These are phyloP conservation scores for Stropharia rugosoannulata DNA, from an alignment of 768 basidiomycete genomes.

Conservation along the genomic window DNA sequence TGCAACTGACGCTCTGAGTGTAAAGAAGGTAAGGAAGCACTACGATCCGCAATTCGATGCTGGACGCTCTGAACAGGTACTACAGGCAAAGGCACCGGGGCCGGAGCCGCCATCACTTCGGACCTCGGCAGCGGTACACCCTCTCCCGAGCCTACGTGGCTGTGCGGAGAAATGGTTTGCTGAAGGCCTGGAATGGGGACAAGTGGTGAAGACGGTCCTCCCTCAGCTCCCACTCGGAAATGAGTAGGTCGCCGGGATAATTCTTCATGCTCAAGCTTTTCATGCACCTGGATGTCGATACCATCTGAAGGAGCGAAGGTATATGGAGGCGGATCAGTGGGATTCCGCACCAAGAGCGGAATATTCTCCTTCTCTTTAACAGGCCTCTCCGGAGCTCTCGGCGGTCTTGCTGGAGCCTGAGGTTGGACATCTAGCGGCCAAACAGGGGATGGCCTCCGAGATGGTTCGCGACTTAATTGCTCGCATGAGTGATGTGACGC, in stretches of 20 bases:
- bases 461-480: neutral
- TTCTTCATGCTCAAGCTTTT: neutral
- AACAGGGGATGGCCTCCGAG: constrained; percentile 4
- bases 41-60: too few relatives aligned
- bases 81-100: too few relatives aligned
- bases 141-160: too few relatives aligned
- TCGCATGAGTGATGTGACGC: constrained; percentile 3
- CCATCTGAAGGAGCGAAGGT: neutral
- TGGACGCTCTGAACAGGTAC: too few relatives aligned
- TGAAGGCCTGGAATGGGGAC: too few relatives aligned
- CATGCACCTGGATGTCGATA: neutral
- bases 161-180: too few relatives aligned
- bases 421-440: neutral
- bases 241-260: constrained; percentile 1
- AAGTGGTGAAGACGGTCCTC: too few relatives aligned
- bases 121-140: too few relatives aligned
- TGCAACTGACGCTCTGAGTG: too few relatives aligned
- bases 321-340: constrained; percentile 14
- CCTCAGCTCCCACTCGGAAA: neutral
- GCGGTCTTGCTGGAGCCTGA: constrained; percentile 1
- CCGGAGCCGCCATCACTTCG: too few relatives aligned
- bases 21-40: too few relatives aligned
- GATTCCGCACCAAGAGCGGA: neutral
- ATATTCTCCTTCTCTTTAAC: neutral
- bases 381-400: neutral